phyloP scores from a whole-genome alignment of 129 eudicot species.

The Erigeron canadensis region DNA sequence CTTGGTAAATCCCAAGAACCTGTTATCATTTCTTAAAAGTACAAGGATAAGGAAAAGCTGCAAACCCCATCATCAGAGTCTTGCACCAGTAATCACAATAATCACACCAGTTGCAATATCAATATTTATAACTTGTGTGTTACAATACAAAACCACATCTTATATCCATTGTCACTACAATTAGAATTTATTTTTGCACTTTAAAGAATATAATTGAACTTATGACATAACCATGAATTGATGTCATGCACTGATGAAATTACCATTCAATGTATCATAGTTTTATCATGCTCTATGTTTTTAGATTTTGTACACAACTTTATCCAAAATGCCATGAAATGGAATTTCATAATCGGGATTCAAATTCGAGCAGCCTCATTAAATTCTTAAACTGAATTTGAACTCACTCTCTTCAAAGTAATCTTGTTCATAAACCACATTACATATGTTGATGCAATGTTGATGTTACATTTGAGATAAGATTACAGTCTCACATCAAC shows the following conservation, averaged over 20 bases:
- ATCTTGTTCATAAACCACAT: constrained; percentile 6
- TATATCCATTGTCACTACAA: no score
- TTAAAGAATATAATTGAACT: no score
- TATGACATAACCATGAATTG: no score
- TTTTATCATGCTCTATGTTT: not conserved
- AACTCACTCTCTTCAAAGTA: not conserved
- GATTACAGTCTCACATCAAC: constrained; percentile 12
- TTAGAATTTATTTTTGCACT: no score
- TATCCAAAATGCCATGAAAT: not conserved
- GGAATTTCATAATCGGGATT: not conserved
- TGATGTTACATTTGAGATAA: constrained; percentile 13
- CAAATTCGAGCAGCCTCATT: not conserved
- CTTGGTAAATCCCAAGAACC: no score
- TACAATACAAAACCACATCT: not conserved
- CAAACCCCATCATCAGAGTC: not conserved
- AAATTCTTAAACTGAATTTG: not conserved
- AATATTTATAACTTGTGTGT: not conserved
- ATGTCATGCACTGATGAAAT: no score
- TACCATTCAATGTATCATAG: no score
- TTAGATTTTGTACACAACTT: not conserved
- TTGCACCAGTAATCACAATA: not conserved
- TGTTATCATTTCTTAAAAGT: not conserved
- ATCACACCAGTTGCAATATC: not conserved
- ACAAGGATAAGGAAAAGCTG: not conserved
- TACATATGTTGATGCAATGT: constrained; percentile 11